Evolutionary conservation across 495 filamentous ascomycete species (phyloP).

Genomic region (Peziza echinospora): DNA sequence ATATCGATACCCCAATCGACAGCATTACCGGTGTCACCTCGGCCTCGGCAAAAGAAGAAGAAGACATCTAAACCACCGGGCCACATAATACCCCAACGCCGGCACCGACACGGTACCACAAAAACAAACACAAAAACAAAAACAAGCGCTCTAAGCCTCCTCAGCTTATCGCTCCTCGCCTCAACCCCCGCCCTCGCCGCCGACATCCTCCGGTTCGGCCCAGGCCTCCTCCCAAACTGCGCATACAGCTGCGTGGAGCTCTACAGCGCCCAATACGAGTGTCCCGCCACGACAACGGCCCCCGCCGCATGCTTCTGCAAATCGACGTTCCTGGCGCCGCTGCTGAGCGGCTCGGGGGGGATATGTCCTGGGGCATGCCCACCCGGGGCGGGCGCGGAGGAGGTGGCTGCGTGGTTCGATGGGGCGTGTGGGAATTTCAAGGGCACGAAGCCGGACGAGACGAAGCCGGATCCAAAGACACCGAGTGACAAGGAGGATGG

Average conservation of each 20-base stretch:
- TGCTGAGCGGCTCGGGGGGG: conserved; percentile 1
- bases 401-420: conserved; percentile 9
- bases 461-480: background rate
- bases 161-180: too few relatives aligned
- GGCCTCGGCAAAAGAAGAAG: too few relatives aligned
- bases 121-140: too few relatives aligned
- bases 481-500: background rate
- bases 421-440: conserved; percentile 2
- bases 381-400: background rate
- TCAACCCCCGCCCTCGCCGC: background rate
- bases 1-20: too few relatives aligned
- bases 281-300: conserved; percentile 1
- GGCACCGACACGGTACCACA: too few relatives aligned
- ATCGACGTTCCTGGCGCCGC: conserved; percentile 3
- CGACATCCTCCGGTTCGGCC: background rate
- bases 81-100: too few relatives aligned
- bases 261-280: conserved; percentile 13
- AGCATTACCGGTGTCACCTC: too few relatives aligned
- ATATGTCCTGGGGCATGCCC: conserved; percentile 8
- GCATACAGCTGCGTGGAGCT: conserved; percentile 12
- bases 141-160: too few relatives aligned
- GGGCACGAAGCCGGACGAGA: background rate
- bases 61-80: too few relatives aligned
- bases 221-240: conserved; percentile 9
- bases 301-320: conserved; percentile 10